phyloP scores from a whole-genome alignment of 2,329 filamentous ascomycete genomes.

The Curvularia eragrostidis region DNA sequence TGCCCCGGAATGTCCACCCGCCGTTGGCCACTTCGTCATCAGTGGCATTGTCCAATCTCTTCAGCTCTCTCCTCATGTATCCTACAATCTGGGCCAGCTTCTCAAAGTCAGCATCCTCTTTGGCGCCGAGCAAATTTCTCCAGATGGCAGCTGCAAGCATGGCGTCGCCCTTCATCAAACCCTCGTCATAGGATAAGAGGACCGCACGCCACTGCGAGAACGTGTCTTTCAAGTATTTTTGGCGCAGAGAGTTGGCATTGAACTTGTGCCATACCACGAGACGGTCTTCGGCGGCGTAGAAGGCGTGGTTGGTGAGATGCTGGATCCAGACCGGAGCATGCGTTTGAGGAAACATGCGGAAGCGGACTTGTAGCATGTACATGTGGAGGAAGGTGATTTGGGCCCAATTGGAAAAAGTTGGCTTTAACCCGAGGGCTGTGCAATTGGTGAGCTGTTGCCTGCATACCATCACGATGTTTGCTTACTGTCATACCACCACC shows the following conservation, averaged over 20 bases:
- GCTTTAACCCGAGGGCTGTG: constrained; percentile 75
- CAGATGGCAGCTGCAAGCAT: constrained; percentile 83
- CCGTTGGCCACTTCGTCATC: constrained; percentile 61
- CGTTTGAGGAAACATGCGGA: constrained; percentile 77
- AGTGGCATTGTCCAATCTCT: constrained; percentile 59
- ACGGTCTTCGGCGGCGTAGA: constrained; percentile 82
- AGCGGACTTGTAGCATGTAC: constrained; percentile 84
- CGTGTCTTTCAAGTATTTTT: constrained; percentile 78
- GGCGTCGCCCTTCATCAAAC: constrained; percentile 76
- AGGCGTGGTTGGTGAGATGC: constrained; percentile 94
- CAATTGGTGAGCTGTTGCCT: constrained; percentile 19
- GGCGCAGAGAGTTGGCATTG: constrained; percentile 60
- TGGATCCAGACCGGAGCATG: constrained; percentile 80
- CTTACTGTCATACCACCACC: constrained; percentile 84
- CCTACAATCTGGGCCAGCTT: constrained; percentile 67
- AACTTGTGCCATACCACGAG: constrained; percentile 82
- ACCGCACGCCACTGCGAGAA: constrained; percentile 93
- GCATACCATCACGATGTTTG: constrained; percentile 1
- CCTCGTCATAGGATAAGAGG: constrained; percentile 84
- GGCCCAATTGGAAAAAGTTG: constrained; percentile 94
- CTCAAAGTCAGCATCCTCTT: constrained; percentile 66
- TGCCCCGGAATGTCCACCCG: constrained; percentile 57
- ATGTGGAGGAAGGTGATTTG: constrained; percentile 97
- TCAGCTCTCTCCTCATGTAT: constrained; percentile 67
- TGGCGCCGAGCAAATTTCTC: constrained; percentile 89